Conservation (phyloP, 1,139 yeast species). For the Diutina scorzettiae region DNA sequence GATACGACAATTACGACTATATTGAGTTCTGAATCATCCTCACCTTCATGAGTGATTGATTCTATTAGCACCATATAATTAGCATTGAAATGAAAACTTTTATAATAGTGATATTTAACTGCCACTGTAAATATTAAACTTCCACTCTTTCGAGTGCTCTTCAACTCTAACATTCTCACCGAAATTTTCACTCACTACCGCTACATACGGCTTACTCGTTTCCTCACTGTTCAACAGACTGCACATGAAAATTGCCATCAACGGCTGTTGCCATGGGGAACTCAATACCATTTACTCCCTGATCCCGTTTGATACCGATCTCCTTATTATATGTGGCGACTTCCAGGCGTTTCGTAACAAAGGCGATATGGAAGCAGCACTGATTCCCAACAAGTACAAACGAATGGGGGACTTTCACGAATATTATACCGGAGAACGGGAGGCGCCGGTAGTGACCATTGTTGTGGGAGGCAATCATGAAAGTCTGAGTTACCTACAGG, state of each 20-base stretch:
- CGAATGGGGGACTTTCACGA: conserved; percentile 66
- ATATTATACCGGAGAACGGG: conserved; percentile 49
- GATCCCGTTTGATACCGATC: conserved; percentile 31
- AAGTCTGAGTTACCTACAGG: conserved; percentile 64
- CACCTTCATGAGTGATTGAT: too few species aligned
- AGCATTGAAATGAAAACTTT: too few species aligned
- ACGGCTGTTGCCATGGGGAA: conserved; percentile 93
- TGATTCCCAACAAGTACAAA: conserved; percentile 44
- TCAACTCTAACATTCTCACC: not conserved
- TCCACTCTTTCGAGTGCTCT: too few species aligned
- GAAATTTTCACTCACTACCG: too few species aligned
- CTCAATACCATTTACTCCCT: conserved; percentile 45
- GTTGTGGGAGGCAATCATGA: conserved; percentile 97
- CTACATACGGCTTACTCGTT: too few species aligned
- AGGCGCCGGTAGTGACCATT: conserved; percentile 68
- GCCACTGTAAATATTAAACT: too few species aligned
- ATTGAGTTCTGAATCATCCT: not conserved
- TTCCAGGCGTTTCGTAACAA: conserved; percentile 57
- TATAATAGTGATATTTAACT: too few species aligned
- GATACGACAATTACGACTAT: not conserved
- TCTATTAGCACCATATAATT: too few species aligned
- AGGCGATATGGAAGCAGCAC: conserved; percentile 55
- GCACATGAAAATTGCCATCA: conserved; percentile 43
- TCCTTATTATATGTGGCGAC: conserved; percentile 82
- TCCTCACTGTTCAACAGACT: too few species aligned